Conservation (phyloP, 495 filamentous ascomycete species). For the Articulospora tetracladia region DNA sequence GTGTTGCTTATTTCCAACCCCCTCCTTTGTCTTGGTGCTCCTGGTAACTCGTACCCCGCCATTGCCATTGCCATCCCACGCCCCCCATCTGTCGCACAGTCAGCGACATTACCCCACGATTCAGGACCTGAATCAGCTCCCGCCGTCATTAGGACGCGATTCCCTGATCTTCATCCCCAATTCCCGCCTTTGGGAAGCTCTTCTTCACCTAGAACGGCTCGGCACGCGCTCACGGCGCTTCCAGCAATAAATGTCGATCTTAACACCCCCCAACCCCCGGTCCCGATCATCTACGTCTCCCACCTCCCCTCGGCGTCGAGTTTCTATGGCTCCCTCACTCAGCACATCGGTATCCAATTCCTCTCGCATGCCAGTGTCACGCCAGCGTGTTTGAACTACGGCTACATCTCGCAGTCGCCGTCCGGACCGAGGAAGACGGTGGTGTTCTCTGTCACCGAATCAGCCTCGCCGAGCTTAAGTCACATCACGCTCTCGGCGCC, state of each 20-base stretch:
- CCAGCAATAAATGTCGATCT: neutral
- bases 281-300: conserved; percentile 54
- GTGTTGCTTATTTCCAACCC: too few relatives aligned
- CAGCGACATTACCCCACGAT: neutral
- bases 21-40: too few relatives aligned
- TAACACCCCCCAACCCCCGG: neutral
- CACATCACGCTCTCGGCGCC: neutral
- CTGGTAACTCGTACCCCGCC: too few relatives aligned
- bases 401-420: conserved; percentile 7
- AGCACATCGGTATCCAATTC: conserved; percentile 72
- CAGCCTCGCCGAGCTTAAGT: neutral
- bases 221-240: neutral
- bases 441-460: conserved; percentile 30
- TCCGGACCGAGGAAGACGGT: neutral
- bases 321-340: conserved; percentile 73
- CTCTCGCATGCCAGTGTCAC: conserved; percentile 39
- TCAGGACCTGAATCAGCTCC: neutral
- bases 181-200: neutral
- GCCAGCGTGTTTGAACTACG: conserved; percentile 26
- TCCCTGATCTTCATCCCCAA: neutral
- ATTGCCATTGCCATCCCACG: neutral
- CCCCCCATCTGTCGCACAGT: neutral
- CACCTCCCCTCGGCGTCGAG: conserved; percentile 75
- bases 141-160: neutral
- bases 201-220: neutral